phyloP scores from a whole-genome alignment of 2,329 filamentous ascomycete genomes.

The Rachicladosporium sp. region DNA sequence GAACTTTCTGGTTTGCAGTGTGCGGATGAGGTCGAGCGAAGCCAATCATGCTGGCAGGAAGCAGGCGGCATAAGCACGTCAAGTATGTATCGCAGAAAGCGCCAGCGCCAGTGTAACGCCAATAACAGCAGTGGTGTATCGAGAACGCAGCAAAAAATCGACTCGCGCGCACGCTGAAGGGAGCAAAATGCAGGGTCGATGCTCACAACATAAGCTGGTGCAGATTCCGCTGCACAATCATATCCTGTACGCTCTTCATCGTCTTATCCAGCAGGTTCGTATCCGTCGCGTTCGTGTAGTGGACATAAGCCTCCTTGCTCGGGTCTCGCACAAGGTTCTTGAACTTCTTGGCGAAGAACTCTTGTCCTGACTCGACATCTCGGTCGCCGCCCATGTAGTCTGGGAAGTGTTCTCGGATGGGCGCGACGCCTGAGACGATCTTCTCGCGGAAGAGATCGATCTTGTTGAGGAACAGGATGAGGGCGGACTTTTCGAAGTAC shows the following conservation, averaged over 20 bases:
- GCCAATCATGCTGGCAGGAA: too few relatives aligned
- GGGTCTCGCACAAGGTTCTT: conserved; percentile 37
- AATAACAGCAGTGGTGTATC: too few relatives aligned
- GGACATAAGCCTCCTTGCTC: conserved; percentile 39
- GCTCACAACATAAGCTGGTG: conserved; percentile 35
- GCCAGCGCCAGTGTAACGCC: too few relatives aligned
- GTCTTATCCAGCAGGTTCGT: conserved; percentile 40
- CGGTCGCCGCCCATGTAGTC: conserved; percentile 33
- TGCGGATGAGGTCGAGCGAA: too few relatives aligned
- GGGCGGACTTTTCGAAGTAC: conserved; percentile 40
- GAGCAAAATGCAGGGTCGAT: not conserved
- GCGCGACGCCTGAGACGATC: conserved; percentile 32
- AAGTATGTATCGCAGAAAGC: too few relatives aligned
- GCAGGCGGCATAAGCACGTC: too few relatives aligned
- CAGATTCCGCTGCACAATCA: conserved; percentile 42
- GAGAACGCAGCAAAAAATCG: too few relatives aligned
- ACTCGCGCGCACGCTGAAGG: too few relatives aligned
- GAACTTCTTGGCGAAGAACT: conserved; percentile 41
- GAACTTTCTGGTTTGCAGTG: too few relatives aligned
- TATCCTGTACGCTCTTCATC: conserved; percentile 41
- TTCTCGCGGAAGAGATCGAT: conserved; percentile 41
- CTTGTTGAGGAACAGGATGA: conserved; percentile 43
- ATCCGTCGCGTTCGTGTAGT: conserved; percentile 41
- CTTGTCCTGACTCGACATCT: conserved; percentile 36
- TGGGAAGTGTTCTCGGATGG: conserved; percentile 38